Evolutionary conservation across 108 stramenopile genomes (phyloP), one percentile per base, ranked within the genome.

Genomic region (Discostella stelligeroides): DNA sequence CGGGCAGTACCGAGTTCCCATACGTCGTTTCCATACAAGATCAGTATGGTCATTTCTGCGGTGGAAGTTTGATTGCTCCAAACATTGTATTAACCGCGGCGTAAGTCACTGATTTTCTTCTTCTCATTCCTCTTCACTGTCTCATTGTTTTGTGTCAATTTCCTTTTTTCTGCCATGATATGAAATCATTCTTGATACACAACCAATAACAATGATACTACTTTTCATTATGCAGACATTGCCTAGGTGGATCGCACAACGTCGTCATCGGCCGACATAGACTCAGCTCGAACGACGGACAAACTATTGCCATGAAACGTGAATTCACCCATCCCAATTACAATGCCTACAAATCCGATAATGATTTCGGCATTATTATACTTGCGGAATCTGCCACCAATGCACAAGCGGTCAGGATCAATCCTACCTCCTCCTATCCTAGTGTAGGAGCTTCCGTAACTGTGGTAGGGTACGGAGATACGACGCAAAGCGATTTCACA

Each of bases 381-480:
- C 43, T 75, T 2, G 42, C 9, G 14, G 40, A 60, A 0, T 29
- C n/a, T 9, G 66, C 59, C 6, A 61, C 27, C 11, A 54, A 67
- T 21, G 66, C 61, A 13, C 4, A 18, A 0, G 7, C 61, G 9
- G 63, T 76, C 0, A 65, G 57, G 18, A 30, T 76, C 15, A 75
- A 75, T 38, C 27, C 58, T 12, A 40, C 62, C 28, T 7, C 34
- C 30, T 69, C 45, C 13, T 42, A 18, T 47, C 78, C 66, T 10
- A 12, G 12, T 6, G 25, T 28, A 5, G 55, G 63, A 18, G 41
- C 54, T 42, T 15, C 4, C 9, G 74, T 80, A 0, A 60, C 61
- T 4, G 74, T 71, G 29, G 74, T 70, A 62, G 79, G 79, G 3
- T 76, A 70, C 70, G 80, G 80, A 17, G 76, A 81, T 38, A 72